These are phyloP conservation scores for Stemphylium lycopersici DNA, from an alignment of 2,329 filamentous ascomycete species.

Conservation along the genomic window DNA sequence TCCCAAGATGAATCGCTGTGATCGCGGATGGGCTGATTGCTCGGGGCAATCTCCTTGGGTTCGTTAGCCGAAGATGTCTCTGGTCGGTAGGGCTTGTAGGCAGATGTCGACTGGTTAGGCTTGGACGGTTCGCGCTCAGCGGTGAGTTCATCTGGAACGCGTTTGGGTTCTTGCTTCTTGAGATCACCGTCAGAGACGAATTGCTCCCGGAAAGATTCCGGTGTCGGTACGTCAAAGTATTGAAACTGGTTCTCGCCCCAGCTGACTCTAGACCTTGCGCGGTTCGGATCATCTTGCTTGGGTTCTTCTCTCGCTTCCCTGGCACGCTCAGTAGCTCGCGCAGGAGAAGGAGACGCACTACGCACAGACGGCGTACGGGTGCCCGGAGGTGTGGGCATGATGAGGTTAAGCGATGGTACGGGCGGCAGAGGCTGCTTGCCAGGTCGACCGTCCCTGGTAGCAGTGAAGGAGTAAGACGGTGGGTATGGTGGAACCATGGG, in stretches of 20 bases:
- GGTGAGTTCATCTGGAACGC: slow-evolving; percentile 47
- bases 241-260: slow-evolving; percentile 57
- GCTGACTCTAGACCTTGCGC: slow-evolving; percentile 48
- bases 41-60: slow-evolving; percentile 30
- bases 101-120: slow-evolving; percentile 34
- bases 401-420: slow-evolving; percentile 62
- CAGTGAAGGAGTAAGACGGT: slow-evolving; percentile 47
- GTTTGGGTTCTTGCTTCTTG: slow-evolving; percentile 28
- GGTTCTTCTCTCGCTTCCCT: slow-evolving; percentile 28
- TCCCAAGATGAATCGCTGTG: slow-evolving; percentile 33
- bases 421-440: slow-evolving; percentile 45
- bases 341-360: slow-evolving; percentile 44
- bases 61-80: slow-evolving; percentile 27
- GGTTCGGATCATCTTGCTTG: slow-evolving; percentile 30
- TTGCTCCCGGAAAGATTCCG: slow-evolving; percentile 50
- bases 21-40: slow-evolving; percentile 39
- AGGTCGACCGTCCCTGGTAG: slow-evolving; percentile 50
- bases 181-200: slow-evolving; percentile 43
- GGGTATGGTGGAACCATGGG: slow-evolving; percentile 46
- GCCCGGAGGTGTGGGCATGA: slow-evolving; percentile 64
- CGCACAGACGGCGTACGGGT: slow-evolving; percentile 52
- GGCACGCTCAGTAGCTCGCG: slow-evolving; percentile 41
- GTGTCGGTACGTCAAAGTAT: slow-evolving; percentile 55
- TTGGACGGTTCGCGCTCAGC: slow-evolving; percentile 47
- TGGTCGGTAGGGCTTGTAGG: slow-evolving; percentile 39